phyloP scores from a whole-genome alignment of 257 asterid species.

The Misopates orontium region DNA sequence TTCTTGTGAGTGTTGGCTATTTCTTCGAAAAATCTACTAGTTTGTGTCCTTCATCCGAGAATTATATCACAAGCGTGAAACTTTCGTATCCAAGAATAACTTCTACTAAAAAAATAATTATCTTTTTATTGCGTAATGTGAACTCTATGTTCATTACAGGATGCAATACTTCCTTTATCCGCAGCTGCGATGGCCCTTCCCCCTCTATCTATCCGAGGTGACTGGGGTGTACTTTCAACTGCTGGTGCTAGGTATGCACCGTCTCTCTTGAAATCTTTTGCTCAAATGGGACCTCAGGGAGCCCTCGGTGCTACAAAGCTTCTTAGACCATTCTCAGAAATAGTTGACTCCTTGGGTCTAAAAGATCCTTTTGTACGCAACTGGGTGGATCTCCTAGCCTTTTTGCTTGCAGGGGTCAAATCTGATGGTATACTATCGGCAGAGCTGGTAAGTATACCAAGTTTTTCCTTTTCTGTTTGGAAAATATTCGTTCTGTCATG shows the following conservation, averaged over 20 bases:
- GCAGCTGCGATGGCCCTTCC: slow-evolving; percentile 98
- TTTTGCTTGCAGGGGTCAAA: slow-evolving; percentile 96
- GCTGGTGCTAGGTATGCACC: slow-evolving; percentile 92
- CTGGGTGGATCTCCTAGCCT: slow-evolving; percentile 92
- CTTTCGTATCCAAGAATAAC: too few species aligned
- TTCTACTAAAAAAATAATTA: too few species aligned
- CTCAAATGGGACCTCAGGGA: slow-evolving; percentile 94
- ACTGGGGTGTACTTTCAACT: slow-evolving; percentile 83
- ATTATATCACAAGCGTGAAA: too few species aligned
- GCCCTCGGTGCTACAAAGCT: slow-evolving; percentile 92
- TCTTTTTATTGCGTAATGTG: slow-evolving; percentile 11
- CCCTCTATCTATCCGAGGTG: slow-evolving; percentile 90
- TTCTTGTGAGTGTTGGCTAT: slow-evolving; percentile 64
- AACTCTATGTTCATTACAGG: slow-evolving; percentile 43
- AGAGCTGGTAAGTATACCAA: slow-evolving; percentile 65
- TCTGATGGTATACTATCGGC: slow-evolving; percentile 91
- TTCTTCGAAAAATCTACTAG: neutral
- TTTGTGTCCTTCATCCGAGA: slow-evolving; percentile 16
- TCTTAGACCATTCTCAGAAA: slow-evolving; percentile 78
- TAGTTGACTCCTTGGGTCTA: slow-evolving; percentile 73
- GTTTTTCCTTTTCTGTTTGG: neutral
- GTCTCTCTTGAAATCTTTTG: slow-evolving; percentile 79
- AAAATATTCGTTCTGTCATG: slow-evolving; percentile 9
- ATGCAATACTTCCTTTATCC: slow-evolving; percentile 83
- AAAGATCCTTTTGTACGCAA: slow-evolving; percentile 83